Base-by-base conservation (phyloP, 495 filamentous ascomycete species). In the Aspergillus cavernicola region DNA sequence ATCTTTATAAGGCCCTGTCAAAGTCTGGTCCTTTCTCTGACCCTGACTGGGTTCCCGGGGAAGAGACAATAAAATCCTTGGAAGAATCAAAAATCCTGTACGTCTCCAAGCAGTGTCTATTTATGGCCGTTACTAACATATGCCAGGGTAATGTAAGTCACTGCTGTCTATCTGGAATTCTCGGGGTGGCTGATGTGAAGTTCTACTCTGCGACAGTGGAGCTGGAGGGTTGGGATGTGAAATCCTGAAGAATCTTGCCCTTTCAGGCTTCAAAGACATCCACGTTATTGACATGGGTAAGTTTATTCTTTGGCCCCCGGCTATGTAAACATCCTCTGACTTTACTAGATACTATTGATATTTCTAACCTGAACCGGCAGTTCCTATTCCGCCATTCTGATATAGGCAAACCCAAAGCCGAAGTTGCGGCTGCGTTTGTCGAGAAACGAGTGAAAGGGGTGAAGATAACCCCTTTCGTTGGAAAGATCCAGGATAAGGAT, bases 241-340 rank as follows among this genome's bases (percentile, higher is more conserved):
- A 67, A 92, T 99, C 43, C 69, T 99, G 33, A 99, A 99, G 76
- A 91, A 97, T 60, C 82, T 99, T 9, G 93, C 95, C 24, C 78
- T 97, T 3, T 96, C 92, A 3, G 91, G 95, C 10, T 97, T 97
- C 74, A 95, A 87, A 68, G 80, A 97, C 65, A 96, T 99, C 53
- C 90, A 97, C 75, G 92, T 99, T 33, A 97, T 99, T 60, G 95
- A 99, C 75, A 99, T 99, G 95, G 92, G 89, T 82, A 70, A 51
- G 64, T 63, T 9, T 18, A 7, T 37, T 31, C 36, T 52, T 20
- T 4, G 18, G 15, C 2, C 0, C 3, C 6, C 39, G 12, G 24
- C 12, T 1, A 15, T 5, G 12, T 18, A 18, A 44, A 9, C 20
- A 37, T 46, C 12, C 52, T 60, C 62, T 66, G 56, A 70, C 49